Percentiles rank a stretch among this genome's conserved stretches.
Conservation (phyloP, 2,329 filamentous ascomycete species). For the Exophiala sp. region DNA sequence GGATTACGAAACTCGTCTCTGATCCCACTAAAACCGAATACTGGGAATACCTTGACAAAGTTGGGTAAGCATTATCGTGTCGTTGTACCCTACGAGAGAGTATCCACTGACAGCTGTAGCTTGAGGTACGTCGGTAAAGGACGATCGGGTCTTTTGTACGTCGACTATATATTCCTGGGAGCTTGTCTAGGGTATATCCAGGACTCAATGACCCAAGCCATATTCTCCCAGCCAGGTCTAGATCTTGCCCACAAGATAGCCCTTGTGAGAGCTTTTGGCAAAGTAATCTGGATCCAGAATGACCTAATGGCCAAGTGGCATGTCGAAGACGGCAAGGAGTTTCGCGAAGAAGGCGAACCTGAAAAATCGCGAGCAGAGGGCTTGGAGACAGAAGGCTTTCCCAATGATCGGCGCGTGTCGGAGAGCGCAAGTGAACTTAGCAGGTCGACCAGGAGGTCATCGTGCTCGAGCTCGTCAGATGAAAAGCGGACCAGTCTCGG, state of each 20-base stretch:
- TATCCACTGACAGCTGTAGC: constrained; percentile 34
- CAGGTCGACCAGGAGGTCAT: constrained; percentile 2
- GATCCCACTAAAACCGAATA: constrained; percentile 73
- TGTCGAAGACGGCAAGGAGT: constrained; percentile 65
- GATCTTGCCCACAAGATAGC: constrained; percentile 66
- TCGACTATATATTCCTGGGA: constrained; percentile 78
- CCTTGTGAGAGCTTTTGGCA: constrained; percentile 70
- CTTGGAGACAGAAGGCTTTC: constrained; percentile 60
- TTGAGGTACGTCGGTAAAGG: constrained; percentile 80
- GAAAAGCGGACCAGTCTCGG: constrained; percentile 19
- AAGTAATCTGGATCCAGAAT: constrained; percentile 86
- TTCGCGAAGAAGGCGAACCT: constrained; percentile 42
- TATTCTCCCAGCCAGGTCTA: constrained; percentile 67
- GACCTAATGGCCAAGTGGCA: constrained; percentile 84
- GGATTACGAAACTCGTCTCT: constrained; percentile 69
- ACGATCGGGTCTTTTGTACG: constrained; percentile 63
- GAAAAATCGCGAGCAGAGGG: constrained; percentile 35
- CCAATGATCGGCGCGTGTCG: constrained; percentile 61
- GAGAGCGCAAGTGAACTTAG: constrained; percentile 23
- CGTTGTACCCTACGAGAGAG: neutral
- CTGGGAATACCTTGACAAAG: constrained; percentile 81
- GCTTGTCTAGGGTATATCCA: constrained; percentile 70
- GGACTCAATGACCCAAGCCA: constrained; percentile 72
- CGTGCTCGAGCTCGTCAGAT: constrained; percentile 16
- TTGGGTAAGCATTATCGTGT: constrained; percentile 55